Base-by-base conservation (phyloP, 1,284 basidiomycete genomes). In the Ceratobasidium sp. region DNA sequence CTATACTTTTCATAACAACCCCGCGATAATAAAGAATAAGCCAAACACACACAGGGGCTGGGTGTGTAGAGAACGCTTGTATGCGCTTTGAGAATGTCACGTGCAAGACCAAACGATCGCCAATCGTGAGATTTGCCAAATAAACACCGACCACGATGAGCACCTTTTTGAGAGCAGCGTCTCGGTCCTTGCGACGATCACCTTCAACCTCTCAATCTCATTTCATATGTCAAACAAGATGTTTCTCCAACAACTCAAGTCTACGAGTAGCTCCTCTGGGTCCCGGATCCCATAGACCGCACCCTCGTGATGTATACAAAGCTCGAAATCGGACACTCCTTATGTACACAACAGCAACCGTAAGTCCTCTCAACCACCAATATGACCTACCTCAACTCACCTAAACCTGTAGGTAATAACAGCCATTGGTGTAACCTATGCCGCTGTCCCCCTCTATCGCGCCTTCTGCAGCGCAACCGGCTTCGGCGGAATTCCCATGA, bases 391-490 rank as follows among this genome's bases (percentile, higher is more conserved):
- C 63, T 50, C n/a, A 67, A 29, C 29, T 15, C 48, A 14, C 47
- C 15, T 47, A 64, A 53, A 71, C 27, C 4, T 59, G 1, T 76
- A 96, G 92, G 90, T 99, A 74, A 84, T 98, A 36, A 80, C 93
- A 33, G 92, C 91, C 0, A 84, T 95, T 0, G 97, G 97, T 7
- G 87, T 93, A 48, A 94, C 95, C 8, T 99, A 99, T 82, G 97
- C 98, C 22, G 95, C 98, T 41, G 98, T 99, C 0, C 98, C 98
- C 0, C 87, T 98, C 4, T 99, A 99, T 83, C 92, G 98, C 64
- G 96, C 96, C 81, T 99, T 99, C 85, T 99, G 98, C 82, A 93
- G 96, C 1, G 95, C 96, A 1, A 99, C 98, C 0, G 98, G 98
- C 1, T 99, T 97, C 81, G 94, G 92, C 11, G 98, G 98, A 1